phyloP scores from a whole-genome alignment of 2,329 filamentous ascomycete species.

The Mollisia scopiformis region DNA sequence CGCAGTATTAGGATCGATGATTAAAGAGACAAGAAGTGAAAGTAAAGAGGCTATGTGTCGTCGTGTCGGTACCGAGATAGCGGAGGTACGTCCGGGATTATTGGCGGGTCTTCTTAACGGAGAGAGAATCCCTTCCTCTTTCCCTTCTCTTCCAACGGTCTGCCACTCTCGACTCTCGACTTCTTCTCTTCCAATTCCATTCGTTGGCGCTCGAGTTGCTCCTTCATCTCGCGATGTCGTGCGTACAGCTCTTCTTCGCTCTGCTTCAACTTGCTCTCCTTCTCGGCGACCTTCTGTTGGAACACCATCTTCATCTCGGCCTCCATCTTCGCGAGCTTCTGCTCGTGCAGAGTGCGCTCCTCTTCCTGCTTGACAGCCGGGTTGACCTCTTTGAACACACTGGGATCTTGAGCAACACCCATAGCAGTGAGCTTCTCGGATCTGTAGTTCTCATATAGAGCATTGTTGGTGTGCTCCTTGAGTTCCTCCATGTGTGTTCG shows the following conservation, averaged over 20 bases:
- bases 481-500: conserved; percentile 99
- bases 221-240: conserved; percentile 99
- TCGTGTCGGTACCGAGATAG: conserved; percentile 28
- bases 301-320: conserved; percentile 99
- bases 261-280: conserved; percentile 99
- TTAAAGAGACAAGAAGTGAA: conserved; percentile 40
- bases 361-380: conserved; percentile 99
- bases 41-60: conserved; percentile 30
- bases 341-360: conserved; percentile 95
- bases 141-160: conserved; percentile 95
- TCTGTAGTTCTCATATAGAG: conserved; percentile 98
- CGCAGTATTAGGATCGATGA: conserved; percentile 37
- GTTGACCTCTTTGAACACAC: conserved; percentile 99
- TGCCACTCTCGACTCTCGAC: conserved; percentile 87
- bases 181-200: conserved; percentile 99
- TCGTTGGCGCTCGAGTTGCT: conserved; percentile 95
- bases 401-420: conserved; percentile 98
- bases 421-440: conserved; percentile 98
- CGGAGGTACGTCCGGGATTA: conserved; percentile 27
- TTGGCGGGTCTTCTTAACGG: conserved; percentile 61
- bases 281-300: conserved; percentile 99
- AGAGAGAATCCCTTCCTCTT: conserved; percentile 99
- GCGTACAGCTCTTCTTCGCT: conserved; percentile 99
- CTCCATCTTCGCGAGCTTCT: conserved; percentile 99
- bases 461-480: conserved; percentile 99